Base-by-base conservation (phyloP, 192 early-diverging fungal genomes). In the Entomortierella beljakovae region DNA sequence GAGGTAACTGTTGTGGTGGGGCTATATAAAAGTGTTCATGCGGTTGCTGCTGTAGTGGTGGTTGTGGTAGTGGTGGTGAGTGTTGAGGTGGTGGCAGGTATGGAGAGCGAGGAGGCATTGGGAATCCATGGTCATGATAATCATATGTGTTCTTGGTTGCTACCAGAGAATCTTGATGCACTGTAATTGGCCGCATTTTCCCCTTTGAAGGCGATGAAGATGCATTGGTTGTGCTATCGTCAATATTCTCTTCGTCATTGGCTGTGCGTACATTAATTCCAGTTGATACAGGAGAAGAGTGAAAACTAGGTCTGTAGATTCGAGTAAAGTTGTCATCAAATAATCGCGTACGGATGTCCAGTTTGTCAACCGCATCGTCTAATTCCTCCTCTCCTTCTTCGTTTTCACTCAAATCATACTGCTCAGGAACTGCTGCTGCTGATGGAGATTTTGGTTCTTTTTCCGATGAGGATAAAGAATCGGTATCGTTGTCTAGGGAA, bases 251-350 rank as follows among this genome's bases (percentile, higher is more conserved):
- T 5, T 40, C 58, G 58, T 13, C 28, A 25, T 34, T n/a, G 23
- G n/a, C n/a, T n/a, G 15, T 60, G 38, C 28, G 22, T 16, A 18
- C 13, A 38, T 49, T 33, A 20, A 25, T 67, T 37, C 33, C 16
- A 34, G 20, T 38, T 11, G 25, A n/a, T 1, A 50, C 37, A 3
- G 54, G 37, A 0, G 25, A 28, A 25, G 55, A 37, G 11, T 64
- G 15, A 31, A 56, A 64, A 29, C 37, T 64, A 7, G 70, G 70
- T 22, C 37, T 18, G 29, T 72, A 72, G 8, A 16, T 48, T 9
- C 61, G 60, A 15, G 70, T 33, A 42, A 72, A 72, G 56, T 53
- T 16, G 25, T 72, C 70, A 29, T 64, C 28, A 15, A 72, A 32
- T 11, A 72, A 31, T 8, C 55, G 61, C 1, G 61, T 64, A 29